A percentile compares a stretch with the other conserved stretches of the same genome.
Evolutionary conservation across 345 rosid genomes (phyloP).

Genomic region (Linum lewisii): DNA sequence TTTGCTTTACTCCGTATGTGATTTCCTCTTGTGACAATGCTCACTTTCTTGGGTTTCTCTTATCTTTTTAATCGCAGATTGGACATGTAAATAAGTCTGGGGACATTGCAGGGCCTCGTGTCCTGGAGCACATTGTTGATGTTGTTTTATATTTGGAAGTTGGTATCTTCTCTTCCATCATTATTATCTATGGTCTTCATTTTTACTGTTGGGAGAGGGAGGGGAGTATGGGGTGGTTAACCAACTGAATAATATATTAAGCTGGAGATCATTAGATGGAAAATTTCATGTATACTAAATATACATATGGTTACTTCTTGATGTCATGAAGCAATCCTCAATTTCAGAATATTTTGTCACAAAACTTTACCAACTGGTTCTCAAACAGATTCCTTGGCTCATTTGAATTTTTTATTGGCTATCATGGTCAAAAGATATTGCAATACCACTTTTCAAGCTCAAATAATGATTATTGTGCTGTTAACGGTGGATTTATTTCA

Average conservation of each 20-base stretch:
- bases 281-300: too few species aligned
- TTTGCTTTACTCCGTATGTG: neutral
- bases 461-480: neutral
- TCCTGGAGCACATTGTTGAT: conserved; percentile 97
- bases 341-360: too few species aligned
- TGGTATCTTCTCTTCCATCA: conserved; percentile 22
- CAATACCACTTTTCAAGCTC: neutral
- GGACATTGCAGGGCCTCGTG: conserved; percentile 95
- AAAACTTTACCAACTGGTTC: too few species aligned
- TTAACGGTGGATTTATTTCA: neutral
- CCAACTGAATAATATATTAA: too few species aligned
- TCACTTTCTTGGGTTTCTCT: neutral
- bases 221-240: too few species aligned
- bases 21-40: neutral
- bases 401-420: too few species aligned
- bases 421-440: neutral
- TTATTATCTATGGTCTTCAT: neutral
- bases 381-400: too few species aligned
- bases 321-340: too few species aligned
- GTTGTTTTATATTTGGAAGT: conserved; percentile 93
- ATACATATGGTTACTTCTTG: too few species aligned
- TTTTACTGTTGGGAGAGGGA: neutral
- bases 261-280: too few species aligned
- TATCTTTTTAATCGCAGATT: conserved; percentile 29
- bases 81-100: conserved; percentile 93